These are phyloP conservation scores for Grigorovia yakushimaensis DNA, from an alignment of 805 yeast species.

Conservation along the genomic window DNA sequence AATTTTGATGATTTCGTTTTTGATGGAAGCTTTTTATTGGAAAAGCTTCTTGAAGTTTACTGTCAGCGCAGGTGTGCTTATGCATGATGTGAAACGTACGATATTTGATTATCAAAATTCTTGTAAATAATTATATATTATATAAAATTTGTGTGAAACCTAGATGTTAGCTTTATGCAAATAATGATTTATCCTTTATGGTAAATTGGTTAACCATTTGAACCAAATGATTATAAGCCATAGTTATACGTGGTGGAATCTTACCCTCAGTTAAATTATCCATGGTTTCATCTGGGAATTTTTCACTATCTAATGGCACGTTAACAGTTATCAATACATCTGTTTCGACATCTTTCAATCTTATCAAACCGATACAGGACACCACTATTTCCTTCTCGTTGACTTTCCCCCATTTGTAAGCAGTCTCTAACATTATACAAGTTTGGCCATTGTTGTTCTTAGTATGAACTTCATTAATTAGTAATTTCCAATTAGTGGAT, in stretches of 20 bases:
- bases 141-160: too few species aligned
- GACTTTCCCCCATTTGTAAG: constrained; percentile 43
- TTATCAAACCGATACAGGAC: constrained; percentile 46
- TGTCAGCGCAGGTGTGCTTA: too few species aligned
- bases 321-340: constrained; percentile 56
- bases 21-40: not conserved
- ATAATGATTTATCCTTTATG: constrained; percentile 21
- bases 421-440: constrained; percentile 35
- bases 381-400: constrained; percentile 32
- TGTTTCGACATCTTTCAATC: constrained; percentile 42
- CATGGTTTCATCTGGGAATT: not conserved
- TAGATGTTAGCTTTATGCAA: constrained; percentile 17
- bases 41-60: too few species aligned
- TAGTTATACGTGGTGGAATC: constrained; percentile 10
- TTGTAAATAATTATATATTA: not conserved
- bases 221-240: constrained; percentile 15
- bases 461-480: constrained; percentile 13
- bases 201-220: constrained; percentile 17
- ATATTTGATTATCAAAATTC: too few species aligned
- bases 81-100: too few species aligned
- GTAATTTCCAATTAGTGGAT: constrained; percentile 24
- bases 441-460: constrained; percentile 11
- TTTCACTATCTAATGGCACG: constrained; percentile 35
- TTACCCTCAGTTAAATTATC: not conserved
- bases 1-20: not conserved